Evolutionary conservation across 2,329 filamentous ascomycete genomes (phyloP).

Genomic region (Aspergillus costaricaensis): DNA sequence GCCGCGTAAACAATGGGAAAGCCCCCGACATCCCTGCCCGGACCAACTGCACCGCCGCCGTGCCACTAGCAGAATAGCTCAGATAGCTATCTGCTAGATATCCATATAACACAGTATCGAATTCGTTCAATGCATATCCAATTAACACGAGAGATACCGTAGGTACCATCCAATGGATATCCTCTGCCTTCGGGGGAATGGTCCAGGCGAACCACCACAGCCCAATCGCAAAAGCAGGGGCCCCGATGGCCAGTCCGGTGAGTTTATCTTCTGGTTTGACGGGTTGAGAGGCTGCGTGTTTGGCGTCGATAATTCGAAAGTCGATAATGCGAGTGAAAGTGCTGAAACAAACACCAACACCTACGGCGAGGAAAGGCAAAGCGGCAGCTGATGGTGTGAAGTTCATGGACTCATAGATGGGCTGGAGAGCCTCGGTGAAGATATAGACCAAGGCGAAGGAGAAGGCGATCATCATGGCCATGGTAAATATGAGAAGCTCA

Average conservation of each 20-base stretch:
- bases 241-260: conserved; percentile 48
- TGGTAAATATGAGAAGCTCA: conserved; percentile 49
- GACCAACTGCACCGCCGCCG: conserved; percentile 46
- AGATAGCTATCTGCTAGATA: conserved; percentile 51
- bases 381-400: conserved; percentile 39
- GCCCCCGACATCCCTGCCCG: conserved; percentile 42
- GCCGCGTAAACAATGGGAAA: conserved; percentile 45
- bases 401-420: conserved; percentile 43
- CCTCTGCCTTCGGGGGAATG: conserved; percentile 43
- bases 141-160: conserved; percentile 46
- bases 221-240: conserved; percentile 47
- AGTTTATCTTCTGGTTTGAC: conserved; percentile 52
- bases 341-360: conserved; percentile 44
- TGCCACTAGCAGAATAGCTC: conserved; percentile 48
- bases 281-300: conserved; percentile 25
- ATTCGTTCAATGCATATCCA: conserved; percentile 53
- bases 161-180: conserved; percentile 44
- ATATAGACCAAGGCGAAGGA: conserved; percentile 51
- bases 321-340: conserved; percentile 50
- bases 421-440: conserved; percentile 47
- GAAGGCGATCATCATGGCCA: conserved; percentile 45
- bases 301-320: conserved; percentile 27
- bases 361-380: conserved; percentile 45
- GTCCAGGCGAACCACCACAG: conserved; percentile 54
- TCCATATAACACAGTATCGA: conserved; percentile 45